Percentiles rank a stretch among this genome's conserved stretches.
Conservation (phyloP, 2,329 filamentous ascomycete species). For the Pyrenophora seminiperda region DNA sequence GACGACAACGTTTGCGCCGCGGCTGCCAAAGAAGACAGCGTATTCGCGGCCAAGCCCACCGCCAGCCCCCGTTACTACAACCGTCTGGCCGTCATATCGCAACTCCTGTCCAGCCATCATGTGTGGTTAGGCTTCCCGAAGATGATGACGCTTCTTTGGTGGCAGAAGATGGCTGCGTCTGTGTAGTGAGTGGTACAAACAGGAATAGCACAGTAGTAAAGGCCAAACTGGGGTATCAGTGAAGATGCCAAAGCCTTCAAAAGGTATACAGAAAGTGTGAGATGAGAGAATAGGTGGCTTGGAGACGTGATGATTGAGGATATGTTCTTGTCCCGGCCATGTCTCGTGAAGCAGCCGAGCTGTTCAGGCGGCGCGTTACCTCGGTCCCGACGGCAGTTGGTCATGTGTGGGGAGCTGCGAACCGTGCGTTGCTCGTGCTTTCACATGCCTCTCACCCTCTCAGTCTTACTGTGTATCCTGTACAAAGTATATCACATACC, state of each 20-base stretch:
- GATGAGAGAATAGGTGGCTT: constrained; percentile 8
- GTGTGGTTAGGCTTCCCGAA: constrained; percentile 8
- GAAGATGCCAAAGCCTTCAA: constrained; percentile 18
- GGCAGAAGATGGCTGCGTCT: constrained; percentile 6
- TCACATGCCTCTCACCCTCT: constrained; percentile 9
- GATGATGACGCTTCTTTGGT: constrained; percentile 9
- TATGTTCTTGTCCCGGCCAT: constrained; percentile 14
- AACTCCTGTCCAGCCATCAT: constrained; percentile 57
- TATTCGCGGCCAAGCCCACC: constrained; percentile 83
- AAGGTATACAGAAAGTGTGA: constrained; percentile 1
- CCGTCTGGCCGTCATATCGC: constrained; percentile 85
- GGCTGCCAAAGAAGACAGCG: constrained; percentile 85
- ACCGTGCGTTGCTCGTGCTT: constrained; percentile 11
- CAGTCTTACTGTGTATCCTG: constrained; percentile 1
- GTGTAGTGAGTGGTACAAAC: constrained; percentile 12
- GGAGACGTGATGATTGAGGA: constrained; percentile 6
- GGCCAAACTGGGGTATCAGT: constrained; percentile 24
- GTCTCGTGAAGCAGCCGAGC: constrained; percentile 20
- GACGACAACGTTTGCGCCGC: constrained; percentile 92
- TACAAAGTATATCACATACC: constrained; percentile 8
- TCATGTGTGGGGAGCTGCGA: constrained; percentile 16
- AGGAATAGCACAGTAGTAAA: constrained; percentile 4
- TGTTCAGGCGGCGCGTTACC: constrained; percentile 17
- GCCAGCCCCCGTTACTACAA: constrained; percentile 85
- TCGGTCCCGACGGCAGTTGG: constrained; percentile 20